Evolutionary conservation across 2,329 filamentous ascomycete species (phyloP).

Genomic region (Sarocladium kiliense): DNA sequence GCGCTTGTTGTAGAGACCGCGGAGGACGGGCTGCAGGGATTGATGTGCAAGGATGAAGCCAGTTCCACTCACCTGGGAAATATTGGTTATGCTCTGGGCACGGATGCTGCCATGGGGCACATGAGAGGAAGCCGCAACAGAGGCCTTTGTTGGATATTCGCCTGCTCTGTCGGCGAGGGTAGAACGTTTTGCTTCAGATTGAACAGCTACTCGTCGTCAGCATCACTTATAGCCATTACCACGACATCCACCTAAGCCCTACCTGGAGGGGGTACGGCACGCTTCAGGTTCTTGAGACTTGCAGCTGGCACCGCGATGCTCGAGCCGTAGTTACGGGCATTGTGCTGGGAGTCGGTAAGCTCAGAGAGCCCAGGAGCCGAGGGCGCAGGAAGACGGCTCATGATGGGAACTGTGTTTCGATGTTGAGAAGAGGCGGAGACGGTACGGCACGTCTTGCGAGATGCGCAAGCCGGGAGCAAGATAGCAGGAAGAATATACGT

Average conservation of each 20-base stretch:
- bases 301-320: slow-evolving; percentile 33
- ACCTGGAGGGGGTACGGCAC: slow-evolving; percentile 43
- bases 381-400: slow-evolving; percentile 7
- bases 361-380: slow-evolving; percentile 38
- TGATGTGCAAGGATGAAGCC: slow-evolving; percentile 1
- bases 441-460: background rate
- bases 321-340: slow-evolving; percentile 36
- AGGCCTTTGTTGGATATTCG: slow-evolving; percentile 40
- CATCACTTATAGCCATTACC: background rate
- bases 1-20: background rate
- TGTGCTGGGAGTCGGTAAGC: slow-evolving; percentile 56
- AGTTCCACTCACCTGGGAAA: slow-evolving; percentile 7
- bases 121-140: slow-evolving; percentile 32
- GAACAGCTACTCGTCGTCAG: slow-evolving; percentile 34
- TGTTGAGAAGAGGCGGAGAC: background rate
- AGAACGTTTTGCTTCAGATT: slow-evolving; percentile 57
- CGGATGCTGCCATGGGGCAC: background rate
- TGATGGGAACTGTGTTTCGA: background rate
- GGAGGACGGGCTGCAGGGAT: slow-evolving; percentile 6
- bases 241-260: slow-evolving; percentile 13
- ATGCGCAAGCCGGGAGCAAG: background rate
- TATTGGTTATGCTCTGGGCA: slow-evolving; percentile 7
- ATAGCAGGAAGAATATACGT: slow-evolving; percentile 4
- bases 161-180: slow-evolving; percentile 49
- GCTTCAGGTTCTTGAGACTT: slow-evolving; percentile 40